phyloP scores from a whole-genome alignment of 2,329 filamentous ascomycete species.

The Plectosphaerella cucumerina region DNA sequence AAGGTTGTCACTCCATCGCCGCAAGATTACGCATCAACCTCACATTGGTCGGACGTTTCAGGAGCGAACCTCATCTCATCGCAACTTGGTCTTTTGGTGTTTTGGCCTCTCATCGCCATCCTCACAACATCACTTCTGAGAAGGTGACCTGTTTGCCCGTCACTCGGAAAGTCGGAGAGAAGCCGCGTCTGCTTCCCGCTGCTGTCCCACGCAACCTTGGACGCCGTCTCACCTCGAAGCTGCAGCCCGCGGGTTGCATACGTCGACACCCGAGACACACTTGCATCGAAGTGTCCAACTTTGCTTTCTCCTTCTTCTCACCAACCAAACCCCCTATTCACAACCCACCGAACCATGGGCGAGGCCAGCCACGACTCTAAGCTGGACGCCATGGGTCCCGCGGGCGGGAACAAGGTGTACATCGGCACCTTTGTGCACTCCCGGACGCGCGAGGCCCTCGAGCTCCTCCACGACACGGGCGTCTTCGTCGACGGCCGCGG shows the following conservation, averaged over 20 bases:
- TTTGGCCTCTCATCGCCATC: not conserved
- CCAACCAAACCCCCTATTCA: not conserved
- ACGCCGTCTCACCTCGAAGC: too few relatives aligned
- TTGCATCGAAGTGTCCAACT: not conserved
- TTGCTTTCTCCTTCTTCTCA: not conserved
- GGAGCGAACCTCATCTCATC: not conserved
- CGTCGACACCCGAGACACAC: not conserved
- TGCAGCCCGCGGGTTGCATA: too few relatives aligned
- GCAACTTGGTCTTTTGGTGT: too few relatives aligned
- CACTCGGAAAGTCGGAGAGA: too few relatives aligned
- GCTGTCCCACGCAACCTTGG: too few relatives aligned
- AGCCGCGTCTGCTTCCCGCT: too few relatives aligned
- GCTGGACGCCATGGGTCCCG: not conserved
- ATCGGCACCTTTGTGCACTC: slow-evolving; percentile 53
- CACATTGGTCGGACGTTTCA: not conserved
- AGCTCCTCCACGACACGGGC: slow-evolving; percentile 46
- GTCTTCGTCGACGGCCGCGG: slow-evolving; percentile 47
- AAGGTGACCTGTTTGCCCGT: too few relatives aligned
- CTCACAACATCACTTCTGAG: too few relatives aligned
- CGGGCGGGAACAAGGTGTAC: slow-evolving; percentile 38
- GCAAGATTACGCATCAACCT: not conserved
- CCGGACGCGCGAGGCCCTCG: slow-evolving; percentile 40
- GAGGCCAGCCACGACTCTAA: not conserved
- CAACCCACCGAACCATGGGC: not conserved
- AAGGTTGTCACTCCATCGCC: too few relatives aligned